These are phyloP conservation scores for Telfairia occidentalis DNA, from an alignment of 331 rosid genomes.

Conservation along the genomic window DNA sequence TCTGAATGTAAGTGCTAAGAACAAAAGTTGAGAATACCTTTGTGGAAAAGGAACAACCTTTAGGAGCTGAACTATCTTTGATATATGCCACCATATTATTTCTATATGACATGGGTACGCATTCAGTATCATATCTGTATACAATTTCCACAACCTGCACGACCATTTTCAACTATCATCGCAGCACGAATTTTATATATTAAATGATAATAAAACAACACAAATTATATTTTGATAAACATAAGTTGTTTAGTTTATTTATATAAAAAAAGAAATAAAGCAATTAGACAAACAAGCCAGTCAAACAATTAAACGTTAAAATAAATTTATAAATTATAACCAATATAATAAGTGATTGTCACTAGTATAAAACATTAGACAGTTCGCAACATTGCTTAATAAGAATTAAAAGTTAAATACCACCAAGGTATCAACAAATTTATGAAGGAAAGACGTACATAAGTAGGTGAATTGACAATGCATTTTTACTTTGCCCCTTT, in stretches of 20 bases:
- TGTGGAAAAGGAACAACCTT: conserved; percentile 56
- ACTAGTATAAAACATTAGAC: neutral
- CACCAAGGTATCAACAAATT: neutral
- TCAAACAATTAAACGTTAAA: neutral
- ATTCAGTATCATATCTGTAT: conserved; percentile 65
- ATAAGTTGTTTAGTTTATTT: neutral
- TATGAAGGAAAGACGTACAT: neutral
- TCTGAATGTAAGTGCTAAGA: conserved; percentile 9
- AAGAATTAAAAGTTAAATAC: neutral
- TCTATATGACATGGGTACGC: conserved; percentile 51
- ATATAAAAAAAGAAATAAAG: neutral
- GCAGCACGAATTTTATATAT: neutral
- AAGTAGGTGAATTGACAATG: neutral
- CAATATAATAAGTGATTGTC: neutral
- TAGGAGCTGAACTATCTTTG: conserved; percentile 51
- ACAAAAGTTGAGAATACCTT: conserved; percentile 37
- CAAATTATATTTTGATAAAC: neutral
- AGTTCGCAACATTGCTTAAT: neutral
- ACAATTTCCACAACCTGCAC: conserved; percentile 78
- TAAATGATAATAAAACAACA: neutral
- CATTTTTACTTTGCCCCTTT: neutral
- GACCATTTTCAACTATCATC: conserved; percentile 16
- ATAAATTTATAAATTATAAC: neutral
- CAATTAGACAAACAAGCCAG: neutral
- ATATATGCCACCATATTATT: conserved; percentile 68